Evolutionary conservation across 1,284 basidiomycete genomes (phyloP), one percentile per base, ranked within the genome.

Genomic region (Grifola frondosa): DNA sequence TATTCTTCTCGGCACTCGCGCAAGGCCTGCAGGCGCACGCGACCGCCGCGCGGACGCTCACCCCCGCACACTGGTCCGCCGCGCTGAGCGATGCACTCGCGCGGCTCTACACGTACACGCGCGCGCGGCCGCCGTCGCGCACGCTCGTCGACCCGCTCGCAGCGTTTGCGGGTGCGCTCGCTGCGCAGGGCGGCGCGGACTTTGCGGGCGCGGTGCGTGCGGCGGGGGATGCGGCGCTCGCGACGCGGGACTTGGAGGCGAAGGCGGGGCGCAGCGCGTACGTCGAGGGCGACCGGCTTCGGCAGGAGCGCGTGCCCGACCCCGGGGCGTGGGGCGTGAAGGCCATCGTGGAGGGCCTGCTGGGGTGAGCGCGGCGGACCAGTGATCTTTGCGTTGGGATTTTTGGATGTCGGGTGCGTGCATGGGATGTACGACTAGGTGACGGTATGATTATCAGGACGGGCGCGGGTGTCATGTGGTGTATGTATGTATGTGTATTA

Each of bases 211-310:
- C 92, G 0, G 80, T 88, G 20, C 65, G 70, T 32, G 79, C 76
- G 1, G 91, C 88, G 1, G 70, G 69, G 13, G 70, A 74, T 5
- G 91, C 91, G 1, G 86, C 91, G 2, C 83, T 88, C 49, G 69
- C 70, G 44, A 93, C 91, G 19, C 82, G 75, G 53, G 67, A 86
- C 45, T 66, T 94, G 3, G 81, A 84, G 24, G 94, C 94, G 2
- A 92, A 88, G 67, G 93, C 90, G 2, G 94, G 94, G 0, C 70
- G 94, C 52, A 93, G 90, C 50, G 90, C 91, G 1, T 97, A 97
- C 64, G 82, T 96, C 31, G 88, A 87, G 55, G 78, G 83, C 36
- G 80, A 83, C 37, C 72, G 78, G 50, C 66, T 95, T 44, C 81
- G 76, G 62, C 73, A 80, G 53, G 76, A 88, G 59, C 73, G 74